Evolutionary conservation across 1,284 basidiomycete genomes (phyloP).

Genomic region (Acaromyces ingoldii): DNA sequence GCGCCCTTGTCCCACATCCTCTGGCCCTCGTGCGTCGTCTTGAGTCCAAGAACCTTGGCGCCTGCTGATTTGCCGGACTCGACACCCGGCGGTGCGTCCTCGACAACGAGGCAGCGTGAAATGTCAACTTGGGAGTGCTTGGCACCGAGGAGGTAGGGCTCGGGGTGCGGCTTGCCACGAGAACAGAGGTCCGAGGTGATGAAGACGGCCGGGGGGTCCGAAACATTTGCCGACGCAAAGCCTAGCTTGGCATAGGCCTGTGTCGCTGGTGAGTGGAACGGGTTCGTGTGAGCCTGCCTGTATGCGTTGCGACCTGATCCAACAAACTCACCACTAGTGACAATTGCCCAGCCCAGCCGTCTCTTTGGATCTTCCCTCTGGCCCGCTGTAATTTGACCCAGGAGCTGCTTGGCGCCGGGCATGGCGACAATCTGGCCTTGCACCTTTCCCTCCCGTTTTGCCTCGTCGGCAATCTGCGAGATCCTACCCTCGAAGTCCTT

Average conservation of each 20-base stretch:
- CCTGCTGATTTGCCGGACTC: conserved; percentile 40
- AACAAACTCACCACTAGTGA: conserved; percentile 32
- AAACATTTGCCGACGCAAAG: conserved; percentile 31
- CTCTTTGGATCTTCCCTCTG: conserved; percentile 6
- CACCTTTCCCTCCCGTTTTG: conserved; percentile 8
- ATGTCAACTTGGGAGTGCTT: conserved; percentile 26
- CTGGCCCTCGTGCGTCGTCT: conserved; percentile 42
- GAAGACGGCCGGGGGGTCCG: conserved; percentile 31
- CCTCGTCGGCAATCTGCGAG: conserved; percentile 36
- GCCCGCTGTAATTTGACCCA: conserved; percentile 15
- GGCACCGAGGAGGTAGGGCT: conserved; percentile 47
- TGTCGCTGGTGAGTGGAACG: conserved; percentile 25
- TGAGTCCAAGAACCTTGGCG: conserved; percentile 38
- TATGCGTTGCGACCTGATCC: not conserved
- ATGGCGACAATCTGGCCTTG: conserved; percentile 45
- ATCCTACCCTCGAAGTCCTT: conserved; percentile 44
- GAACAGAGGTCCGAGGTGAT: conserved; percentile 44
- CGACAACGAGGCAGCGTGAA: conserved; percentile 41
- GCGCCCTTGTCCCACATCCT: conserved; percentile 37
- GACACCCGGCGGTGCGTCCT: conserved; percentile 48
- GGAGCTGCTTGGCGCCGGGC: conserved; percentile 41
- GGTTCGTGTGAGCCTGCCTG: not conserved
- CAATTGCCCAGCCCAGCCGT: conserved; percentile 49
- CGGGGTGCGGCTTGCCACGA: conserved; percentile 45
- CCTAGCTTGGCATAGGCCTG: conserved; percentile 44